Percentiles rank a stretch among this genome's conserved stretches.
phyloP scores from a whole-genome alignment of 495 filamentous ascomycete genomes.

The Aspergillus ostianus region DNA sequence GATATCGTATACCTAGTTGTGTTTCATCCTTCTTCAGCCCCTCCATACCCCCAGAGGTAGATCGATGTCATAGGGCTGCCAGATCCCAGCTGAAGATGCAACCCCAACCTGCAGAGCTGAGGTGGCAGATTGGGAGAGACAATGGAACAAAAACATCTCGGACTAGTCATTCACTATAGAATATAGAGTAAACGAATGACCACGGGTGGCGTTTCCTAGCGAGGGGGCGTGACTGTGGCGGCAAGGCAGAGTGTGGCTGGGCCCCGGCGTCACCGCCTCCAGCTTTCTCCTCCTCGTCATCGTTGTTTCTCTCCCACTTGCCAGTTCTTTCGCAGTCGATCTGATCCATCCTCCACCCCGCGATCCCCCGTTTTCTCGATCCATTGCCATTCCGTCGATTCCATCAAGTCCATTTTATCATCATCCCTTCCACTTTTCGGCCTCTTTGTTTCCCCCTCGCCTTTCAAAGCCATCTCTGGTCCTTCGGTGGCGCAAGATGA shows the following conservation, averaged over 20 bases:
- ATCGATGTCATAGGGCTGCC: too few species aligned
- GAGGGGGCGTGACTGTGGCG: conserved; percentile 2
- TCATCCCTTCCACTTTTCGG: neutral
- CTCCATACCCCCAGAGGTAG: too few species aligned
- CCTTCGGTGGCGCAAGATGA: conserved; percentile 57
- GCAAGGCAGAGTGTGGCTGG: neutral
- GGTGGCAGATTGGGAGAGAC: too few species aligned
- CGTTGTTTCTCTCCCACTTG: conserved; percentile 14
- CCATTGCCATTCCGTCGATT: neutral
- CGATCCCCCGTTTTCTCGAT: neutral
- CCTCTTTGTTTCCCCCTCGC: conserved; percentile 9
- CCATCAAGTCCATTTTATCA: neutral
- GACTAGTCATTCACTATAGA: too few species aligned
- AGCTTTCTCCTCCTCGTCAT: conserved; percentile 20
- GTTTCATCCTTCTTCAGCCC: too few species aligned
- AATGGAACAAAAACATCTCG: too few species aligned
- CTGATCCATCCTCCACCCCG: neutral
- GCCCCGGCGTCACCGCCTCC: conserved; percentile 21
- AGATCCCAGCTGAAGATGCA: too few species aligned
- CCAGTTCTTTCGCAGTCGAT: conserved; percentile 10
- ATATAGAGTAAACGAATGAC: too few species aligned
- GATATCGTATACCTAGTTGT: too few species aligned
- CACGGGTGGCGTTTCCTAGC: neutral
- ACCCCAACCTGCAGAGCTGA: too few species aligned
- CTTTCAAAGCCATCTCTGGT: conserved; percentile 18